phyloP scores from a whole-genome alignment of 257 asterid species.

The Solanum tarijense region DNA sequence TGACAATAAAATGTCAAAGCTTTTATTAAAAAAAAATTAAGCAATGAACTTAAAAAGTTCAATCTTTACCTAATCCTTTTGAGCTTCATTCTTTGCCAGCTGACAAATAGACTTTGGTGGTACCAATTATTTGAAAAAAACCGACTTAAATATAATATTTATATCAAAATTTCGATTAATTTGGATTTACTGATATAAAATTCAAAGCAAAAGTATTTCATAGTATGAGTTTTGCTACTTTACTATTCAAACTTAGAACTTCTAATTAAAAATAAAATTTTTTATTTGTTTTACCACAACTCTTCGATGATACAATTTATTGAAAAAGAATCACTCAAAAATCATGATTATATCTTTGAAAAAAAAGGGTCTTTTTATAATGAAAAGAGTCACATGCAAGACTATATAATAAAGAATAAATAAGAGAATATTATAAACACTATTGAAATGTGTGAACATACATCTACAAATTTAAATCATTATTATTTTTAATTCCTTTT shows the following conservation, averaged over 20 bases:
- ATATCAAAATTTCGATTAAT: neutral
- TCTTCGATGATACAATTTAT: neutral
- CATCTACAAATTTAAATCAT: neutral
- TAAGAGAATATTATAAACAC: neutral
- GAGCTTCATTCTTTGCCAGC: neutral
- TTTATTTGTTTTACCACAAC: neutral
- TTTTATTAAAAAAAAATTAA: neutral
- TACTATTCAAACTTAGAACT: neutral
- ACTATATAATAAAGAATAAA: neutral
- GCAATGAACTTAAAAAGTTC: neutral
- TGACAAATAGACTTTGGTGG: neutral
- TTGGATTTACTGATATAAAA: neutral
- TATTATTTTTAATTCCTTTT: neutral
- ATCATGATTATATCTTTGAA: neutral
- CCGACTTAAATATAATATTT: neutral
- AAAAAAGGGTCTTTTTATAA: neutral
- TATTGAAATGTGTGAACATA: neutral
- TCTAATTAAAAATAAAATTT: accelerated
- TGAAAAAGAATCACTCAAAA: too few species aligned
- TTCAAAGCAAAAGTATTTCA: neutral
- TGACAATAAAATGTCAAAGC: neutral
- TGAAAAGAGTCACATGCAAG: neutral
- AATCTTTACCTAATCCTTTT: neutral
- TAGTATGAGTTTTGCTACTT: neutral
- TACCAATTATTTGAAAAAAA: neutral